These are phyloP conservation scores for Boechera divaricarpa DNA, from an alignment of 345 rosid species.

Conservation along the genomic window DNA sequence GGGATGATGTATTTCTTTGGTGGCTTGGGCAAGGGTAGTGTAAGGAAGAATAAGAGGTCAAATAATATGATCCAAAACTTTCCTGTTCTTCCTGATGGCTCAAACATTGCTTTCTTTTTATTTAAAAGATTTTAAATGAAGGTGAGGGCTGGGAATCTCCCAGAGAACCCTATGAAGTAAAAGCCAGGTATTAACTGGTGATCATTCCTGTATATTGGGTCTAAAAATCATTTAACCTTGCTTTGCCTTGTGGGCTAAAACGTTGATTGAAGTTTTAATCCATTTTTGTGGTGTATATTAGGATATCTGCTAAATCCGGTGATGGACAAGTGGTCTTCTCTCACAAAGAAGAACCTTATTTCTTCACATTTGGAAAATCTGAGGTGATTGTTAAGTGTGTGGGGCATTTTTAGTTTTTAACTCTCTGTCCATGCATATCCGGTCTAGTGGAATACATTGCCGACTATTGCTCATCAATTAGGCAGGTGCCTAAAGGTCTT, in stretches of 20 bases:
- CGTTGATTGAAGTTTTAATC: not conserved
- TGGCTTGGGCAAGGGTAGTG: slow-evolving; percentile 27
- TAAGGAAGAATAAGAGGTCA: slow-evolving; percentile 25
- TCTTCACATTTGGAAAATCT: slow-evolving; percentile 89
- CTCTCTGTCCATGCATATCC: slow-evolving; percentile 3
- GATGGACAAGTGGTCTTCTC: slow-evolving; percentile 69
- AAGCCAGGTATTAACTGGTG: slow-evolving; percentile 61
- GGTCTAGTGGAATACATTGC: slow-evolving; percentile 13
- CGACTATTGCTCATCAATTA: slow-evolving; percentile 35
- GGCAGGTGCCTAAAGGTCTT: slow-evolving; percentile 95
- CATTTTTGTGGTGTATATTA: slow-evolving; percentile 41
- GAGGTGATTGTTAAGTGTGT: slow-evolving; percentile 61
- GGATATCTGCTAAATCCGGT: slow-evolving; percentile 85
- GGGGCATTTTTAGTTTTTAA: slow-evolving; percentile 14
- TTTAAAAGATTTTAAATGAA: slow-evolving; percentile 68
- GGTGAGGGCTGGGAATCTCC: slow-evolving; percentile 99
- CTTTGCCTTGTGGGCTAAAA: slow-evolving; percentile 10
- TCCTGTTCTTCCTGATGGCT: slow-evolving; percentile 32
- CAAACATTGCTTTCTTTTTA: slow-evolving; percentile 12
- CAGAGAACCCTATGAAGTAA: slow-evolving; percentile 90
- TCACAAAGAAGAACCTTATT: slow-evolving; percentile 70
- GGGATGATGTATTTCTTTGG: slow-evolving; percentile 8
- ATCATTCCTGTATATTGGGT: slow-evolving; percentile 27
- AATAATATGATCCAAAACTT: slow-evolving; percentile 3
- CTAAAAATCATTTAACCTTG: slow-evolving; percentile 20